Conservation (phyloP, 2,329 filamentous ascomycete species). For the Cadophora malorum region DNA sequence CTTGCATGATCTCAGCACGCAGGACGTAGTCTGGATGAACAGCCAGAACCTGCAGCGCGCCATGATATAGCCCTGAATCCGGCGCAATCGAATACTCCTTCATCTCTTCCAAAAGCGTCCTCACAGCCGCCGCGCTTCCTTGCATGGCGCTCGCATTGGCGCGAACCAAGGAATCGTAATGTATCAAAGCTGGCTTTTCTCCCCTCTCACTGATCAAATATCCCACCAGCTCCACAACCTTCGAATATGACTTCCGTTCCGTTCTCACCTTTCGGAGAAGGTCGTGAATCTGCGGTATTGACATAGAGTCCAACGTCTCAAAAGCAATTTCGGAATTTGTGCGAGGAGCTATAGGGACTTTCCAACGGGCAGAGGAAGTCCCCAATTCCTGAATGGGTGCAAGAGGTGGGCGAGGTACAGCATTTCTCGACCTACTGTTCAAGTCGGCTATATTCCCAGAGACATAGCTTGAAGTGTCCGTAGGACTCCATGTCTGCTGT, state of each 20-base stretch:
- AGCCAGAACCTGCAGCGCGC: conserved; percentile 73
- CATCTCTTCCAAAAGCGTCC: conserved; percentile 76
- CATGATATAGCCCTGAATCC: conserved; percentile 73
- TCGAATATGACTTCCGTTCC: conserved; percentile 47
- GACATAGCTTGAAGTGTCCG: neutral
- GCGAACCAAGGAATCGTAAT: conserved; percentile 79
- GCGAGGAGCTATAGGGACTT: neutral
- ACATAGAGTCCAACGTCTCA: conserved; percentile 40
- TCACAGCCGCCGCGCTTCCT: conserved; percentile 71
- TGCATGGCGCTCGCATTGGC: conserved; percentile 67
- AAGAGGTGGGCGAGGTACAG: neutral
- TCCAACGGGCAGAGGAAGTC: neutral
- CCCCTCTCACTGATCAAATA: conserved; percentile 63
- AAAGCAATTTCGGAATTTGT: neutral
- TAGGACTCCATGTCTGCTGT: neutral
- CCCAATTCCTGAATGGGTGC: neutral
- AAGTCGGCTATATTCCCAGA: neutral
- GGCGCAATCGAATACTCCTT: conserved; percentile 62
- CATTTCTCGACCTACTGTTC: too few relatives aligned
- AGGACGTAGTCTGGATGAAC: conserved; percentile 87
- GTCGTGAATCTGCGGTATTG: conserved; percentile 53
- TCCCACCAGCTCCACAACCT: conserved; percentile 56
- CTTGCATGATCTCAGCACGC: conserved; percentile 71
- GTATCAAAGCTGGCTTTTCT: conserved; percentile 59
- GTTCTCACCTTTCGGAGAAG: conserved; percentile 51